phyloP scores from a whole-genome alignment of 257 asterid genomes.

The Solanum ahanhuiri region DNA sequence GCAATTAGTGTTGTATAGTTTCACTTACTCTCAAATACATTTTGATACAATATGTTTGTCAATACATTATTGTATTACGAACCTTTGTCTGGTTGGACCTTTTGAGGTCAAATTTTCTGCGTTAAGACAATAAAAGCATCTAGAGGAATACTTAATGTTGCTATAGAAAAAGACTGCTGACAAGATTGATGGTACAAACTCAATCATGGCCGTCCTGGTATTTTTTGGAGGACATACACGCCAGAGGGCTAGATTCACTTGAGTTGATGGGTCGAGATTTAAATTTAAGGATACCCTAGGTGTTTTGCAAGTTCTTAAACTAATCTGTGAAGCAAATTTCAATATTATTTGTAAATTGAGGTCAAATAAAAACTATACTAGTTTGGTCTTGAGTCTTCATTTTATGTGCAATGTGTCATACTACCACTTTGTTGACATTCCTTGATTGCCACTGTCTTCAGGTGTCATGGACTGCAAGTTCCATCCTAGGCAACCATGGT shows the following conservation, averaged over 20 bases:
- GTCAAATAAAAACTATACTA: background rate
- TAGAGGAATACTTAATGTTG: background rate
- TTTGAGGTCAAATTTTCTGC: background rate
- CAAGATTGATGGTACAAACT: background rate
- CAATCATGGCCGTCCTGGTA: background rate
- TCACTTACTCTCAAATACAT: background rate
- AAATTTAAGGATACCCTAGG: background rate
- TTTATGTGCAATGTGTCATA: background rate
- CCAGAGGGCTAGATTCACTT: background rate
- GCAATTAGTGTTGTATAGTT: background rate
- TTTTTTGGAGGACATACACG: background rate
- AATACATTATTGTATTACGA: background rate
- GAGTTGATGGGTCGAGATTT: background rate
- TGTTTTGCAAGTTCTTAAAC: background rate
- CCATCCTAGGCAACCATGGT: conserved; percentile 97
- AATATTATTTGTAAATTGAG: background rate
- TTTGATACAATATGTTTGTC: background rate
- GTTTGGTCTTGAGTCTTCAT: background rate
- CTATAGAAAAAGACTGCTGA: background rate
- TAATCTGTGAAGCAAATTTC: background rate
- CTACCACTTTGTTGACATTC: background rate
- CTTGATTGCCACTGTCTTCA: conserved; percentile 18
- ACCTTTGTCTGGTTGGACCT: background rate
- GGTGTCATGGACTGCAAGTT: conserved; percentile 92
- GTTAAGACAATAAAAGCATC: background rate